These are phyloP conservation scores for Rhytidiadelphus loreus DNA, from an alignment of 225 moss, liverwort and hornwort genomes.

Conservation along the genomic window DNA sequence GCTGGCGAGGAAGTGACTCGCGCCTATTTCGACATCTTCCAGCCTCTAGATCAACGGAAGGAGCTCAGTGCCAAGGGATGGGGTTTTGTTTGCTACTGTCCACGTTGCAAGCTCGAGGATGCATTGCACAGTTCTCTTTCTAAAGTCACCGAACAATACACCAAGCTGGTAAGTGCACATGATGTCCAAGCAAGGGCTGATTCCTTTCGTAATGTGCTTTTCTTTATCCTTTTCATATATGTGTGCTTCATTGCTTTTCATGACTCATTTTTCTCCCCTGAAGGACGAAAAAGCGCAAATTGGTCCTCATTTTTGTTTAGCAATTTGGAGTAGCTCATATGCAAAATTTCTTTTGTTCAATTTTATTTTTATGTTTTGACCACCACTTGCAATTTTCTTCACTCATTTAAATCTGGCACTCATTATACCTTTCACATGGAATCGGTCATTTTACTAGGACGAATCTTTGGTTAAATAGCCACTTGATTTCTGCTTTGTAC, in stretches of 20 bases:
- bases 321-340: not conserved
- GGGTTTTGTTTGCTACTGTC: conserved; percentile 67
- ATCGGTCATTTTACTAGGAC: not conserved
- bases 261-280: not conserved
- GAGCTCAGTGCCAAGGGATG: conserved; percentile 66
- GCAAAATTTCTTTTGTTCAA: not conserved
- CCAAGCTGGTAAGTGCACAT: conserved; percentile 25
- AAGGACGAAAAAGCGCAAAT: not conserved
- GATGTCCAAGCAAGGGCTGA: not conserved
- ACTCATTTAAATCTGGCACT: not conserved
- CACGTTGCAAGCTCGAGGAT: conserved; percentile 69
- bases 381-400: not conserved
- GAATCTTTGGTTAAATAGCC: not conserved
- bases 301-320: not conserved
- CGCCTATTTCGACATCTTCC: conserved; percentile 78
- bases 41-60: conserved; percentile 67
- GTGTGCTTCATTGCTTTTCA: not conserved
- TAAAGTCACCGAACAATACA: conserved; percentile 41
- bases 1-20: conserved; percentile 75
- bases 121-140: conserved; percentile 24
- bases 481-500: not conserved
- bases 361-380: not conserved
- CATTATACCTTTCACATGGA: not conserved
- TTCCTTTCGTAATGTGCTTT: not conserved
- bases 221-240: not conserved